Evolutionary conservation across 768 basidiomycete genomes (phyloP).

Genomic region (Tubosaeta sp.): DNA sequence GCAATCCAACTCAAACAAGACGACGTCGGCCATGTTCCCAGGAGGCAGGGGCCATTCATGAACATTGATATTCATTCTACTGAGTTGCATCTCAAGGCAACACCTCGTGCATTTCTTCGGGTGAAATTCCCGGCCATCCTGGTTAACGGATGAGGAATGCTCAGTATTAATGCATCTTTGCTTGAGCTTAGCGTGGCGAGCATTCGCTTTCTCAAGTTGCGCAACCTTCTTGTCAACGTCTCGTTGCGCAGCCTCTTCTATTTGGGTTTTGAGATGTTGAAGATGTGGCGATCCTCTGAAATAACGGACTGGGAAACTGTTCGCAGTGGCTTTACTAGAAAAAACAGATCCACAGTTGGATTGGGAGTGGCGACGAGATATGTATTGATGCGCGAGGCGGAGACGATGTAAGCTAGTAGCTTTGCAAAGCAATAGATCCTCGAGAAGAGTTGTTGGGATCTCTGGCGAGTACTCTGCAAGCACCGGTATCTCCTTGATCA

Average conservation of each 20-base stretch:
- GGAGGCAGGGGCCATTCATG: slow-evolving; percentile 48
- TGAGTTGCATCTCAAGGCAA: slow-evolving; percentile 13
- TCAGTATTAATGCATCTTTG: slow-evolving; percentile 1
- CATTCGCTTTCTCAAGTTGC: slow-evolving; percentile 27
- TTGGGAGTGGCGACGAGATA: slow-evolving; percentile 27
- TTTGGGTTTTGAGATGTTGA: slow-evolving; percentile 24
- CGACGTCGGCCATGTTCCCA: slow-evolving; percentile 18
- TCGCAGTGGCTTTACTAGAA: slow-evolving; percentile 6
- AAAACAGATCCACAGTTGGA: slow-evolving; percentile 33
- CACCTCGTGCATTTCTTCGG: slow-evolving; percentile 30
- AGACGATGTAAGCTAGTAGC: slow-evolving; percentile 28
- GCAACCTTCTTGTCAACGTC: slow-evolving; percentile 21
- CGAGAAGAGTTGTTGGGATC: slow-evolving; percentile 22
- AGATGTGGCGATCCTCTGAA: slow-evolving; percentile 25
- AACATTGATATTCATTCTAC: slow-evolving; percentile 28
- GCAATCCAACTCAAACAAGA: slow-evolving; percentile 41
- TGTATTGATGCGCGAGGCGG: slow-evolving; percentile 24
- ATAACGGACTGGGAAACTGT: slow-evolving; percentile 35
- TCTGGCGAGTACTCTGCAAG: slow-evolving; percentile 33
- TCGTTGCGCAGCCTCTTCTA: slow-evolving; percentile 25
- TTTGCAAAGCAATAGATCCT: slow-evolving; percentile 28
- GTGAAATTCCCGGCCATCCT: slow-evolving; percentile 1
- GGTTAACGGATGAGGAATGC: neutral
- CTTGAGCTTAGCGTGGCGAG: slow-evolving; percentile 16
- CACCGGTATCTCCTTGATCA: slow-evolving; percentile 19